Evolutionary conservation across 306 rosid genomes (phyloP).

Genomic region (Aeschynomene evenia): DNA sequence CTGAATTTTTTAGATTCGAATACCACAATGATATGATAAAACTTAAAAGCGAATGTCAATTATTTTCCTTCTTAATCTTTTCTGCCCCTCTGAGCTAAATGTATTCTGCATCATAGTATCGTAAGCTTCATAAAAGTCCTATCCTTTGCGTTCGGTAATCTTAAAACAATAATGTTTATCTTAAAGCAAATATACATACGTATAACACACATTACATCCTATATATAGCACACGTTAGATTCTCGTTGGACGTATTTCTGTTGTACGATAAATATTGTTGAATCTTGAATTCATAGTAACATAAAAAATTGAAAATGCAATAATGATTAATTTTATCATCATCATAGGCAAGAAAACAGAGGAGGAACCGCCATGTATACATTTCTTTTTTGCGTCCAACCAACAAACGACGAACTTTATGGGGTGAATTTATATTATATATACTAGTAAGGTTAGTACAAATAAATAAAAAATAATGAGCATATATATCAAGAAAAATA

Average conservation of each 20-base stretch:
- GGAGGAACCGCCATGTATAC: background rate
- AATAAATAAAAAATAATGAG: background rate
- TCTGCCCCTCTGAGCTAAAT: background rate
- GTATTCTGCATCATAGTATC: background rate
- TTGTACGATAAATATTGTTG: too few relatives aligned
- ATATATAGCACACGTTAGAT: too few relatives aligned
- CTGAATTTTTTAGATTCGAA: constrained; percentile 20
- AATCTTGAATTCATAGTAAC: too few relatives aligned
- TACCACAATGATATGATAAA: background rate
- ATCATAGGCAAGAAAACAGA: background rate
- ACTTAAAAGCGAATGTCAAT: background rate
- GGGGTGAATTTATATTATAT: background rate
- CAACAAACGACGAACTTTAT: background rate
- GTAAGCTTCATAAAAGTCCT: background rate
- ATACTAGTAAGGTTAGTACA: background rate
- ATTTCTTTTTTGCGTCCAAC: background rate
- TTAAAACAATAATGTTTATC: too few relatives aligned
- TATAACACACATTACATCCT: too few relatives aligned
- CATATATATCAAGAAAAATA: background rate
- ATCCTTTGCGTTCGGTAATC: background rate
- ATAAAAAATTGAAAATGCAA: too few relatives aligned
- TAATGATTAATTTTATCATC: too few relatives aligned
- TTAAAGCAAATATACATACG: too few relatives aligned
- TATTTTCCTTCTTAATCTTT: background rate
- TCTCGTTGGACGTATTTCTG: too few relatives aligned